Evolutionary conservation across 306 rosid species (phyloP), one percentile per base, ranked within the genome.

Genomic region (Ceratonia siliqua): DNA sequence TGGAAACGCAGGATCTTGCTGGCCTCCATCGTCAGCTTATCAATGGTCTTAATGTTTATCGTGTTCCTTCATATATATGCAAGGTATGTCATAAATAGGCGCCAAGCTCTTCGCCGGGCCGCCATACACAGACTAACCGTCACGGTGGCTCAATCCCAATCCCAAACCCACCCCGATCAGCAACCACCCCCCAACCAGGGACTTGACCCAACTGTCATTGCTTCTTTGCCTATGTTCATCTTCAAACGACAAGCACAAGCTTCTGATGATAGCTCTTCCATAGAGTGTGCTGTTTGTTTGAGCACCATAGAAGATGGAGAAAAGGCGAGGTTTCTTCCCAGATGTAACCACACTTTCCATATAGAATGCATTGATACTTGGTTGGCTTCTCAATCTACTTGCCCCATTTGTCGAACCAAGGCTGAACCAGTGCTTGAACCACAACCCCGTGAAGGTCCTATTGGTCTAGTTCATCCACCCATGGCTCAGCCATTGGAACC

Each of bases 61-160:
- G 97, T 91, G 6, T 21, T 94, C 0, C 97, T 94, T 18, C 98
- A 91, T 70, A 54, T 92, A 74, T 94, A 94, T 14, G 97, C 97
- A 0, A 81, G 94, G 68, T 84, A 41, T 8, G 78, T 79, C 39
- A 86, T 94, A 17, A n/a, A n/a, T n/a, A 62, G 81, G 12, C 90
- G 97, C 55, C 96, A 85, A 17, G 82, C 89, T 8, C 97, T 85
- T 2, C 94, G 92, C 21, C 83, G 89, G 0, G 78, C 79, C 3
- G 80, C 86, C 36, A 39, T 87, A 1, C 88, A 74, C 62, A 87
- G 56, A 0, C 83, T 84, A 3, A 86, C 83, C 49, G 83, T 89
- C 58, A 50, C 85, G 48, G 84, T 80, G 0, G 82, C 70, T 18
- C 82, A 76, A 42, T 4, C 75, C 12, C 56, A 70, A 77, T 8